Evolutionary conservation across 1,139 yeast genomes (phyloP).

Genomic region (Geotrichum siamense): DNA sequence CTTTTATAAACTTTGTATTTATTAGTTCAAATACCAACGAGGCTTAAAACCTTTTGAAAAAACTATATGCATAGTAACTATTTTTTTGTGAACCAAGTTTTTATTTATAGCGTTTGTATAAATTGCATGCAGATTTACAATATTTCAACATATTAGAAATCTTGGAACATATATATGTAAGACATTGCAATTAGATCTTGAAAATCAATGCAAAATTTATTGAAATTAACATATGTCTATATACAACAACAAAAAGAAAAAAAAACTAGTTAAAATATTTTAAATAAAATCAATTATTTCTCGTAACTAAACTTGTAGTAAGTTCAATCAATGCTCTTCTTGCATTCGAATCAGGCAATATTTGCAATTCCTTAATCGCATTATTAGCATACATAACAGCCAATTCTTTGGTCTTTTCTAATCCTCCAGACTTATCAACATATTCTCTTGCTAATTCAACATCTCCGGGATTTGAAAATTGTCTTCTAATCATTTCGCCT

Average conservation of each 20-base stretch:
- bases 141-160: no score
- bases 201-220: no score
- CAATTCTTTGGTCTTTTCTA: constrained; percentile 64
- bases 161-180: no score
- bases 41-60: no score
- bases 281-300: constrained; percentile 37
- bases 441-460: constrained; percentile 70
- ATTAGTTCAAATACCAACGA: no score
- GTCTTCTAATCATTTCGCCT: constrained; percentile 76
- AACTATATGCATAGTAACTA: no score
- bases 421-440: constrained; percentile 66
- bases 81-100: no score
- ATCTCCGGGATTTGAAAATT: constrained; percentile 76
- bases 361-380: constrained; percentile 61
- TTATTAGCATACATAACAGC: constrained; percentile 71
- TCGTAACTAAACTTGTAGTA: constrained; percentile 74
- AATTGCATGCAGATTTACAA: no score
- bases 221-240: no score
- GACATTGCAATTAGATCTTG: no score
- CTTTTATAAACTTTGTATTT: no score
- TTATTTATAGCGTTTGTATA: no score
- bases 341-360: constrained; percentile 81
- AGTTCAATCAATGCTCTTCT: constrained; percentile 80
- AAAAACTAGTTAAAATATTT: not conserved
- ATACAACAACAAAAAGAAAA: not conserved